Percentiles rank a stretch among this genome's conserved stretches.
phyloP scores from a whole-genome alignment of 495 filamentous ascomycete species.

The Talaromyces ruber region DNA sequence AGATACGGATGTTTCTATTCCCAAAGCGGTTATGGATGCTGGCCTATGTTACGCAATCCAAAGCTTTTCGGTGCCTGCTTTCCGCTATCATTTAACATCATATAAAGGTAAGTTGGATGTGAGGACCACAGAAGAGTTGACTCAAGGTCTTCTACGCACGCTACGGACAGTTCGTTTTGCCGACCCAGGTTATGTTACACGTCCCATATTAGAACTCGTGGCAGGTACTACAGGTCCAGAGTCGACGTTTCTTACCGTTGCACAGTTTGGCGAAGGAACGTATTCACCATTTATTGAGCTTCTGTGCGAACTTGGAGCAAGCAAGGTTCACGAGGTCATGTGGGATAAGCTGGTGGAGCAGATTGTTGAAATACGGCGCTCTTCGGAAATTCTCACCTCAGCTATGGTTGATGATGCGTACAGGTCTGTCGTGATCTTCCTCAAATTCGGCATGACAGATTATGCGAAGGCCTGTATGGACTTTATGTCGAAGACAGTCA shows the following conservation, averaged over 20 bases:
- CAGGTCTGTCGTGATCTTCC: not conserved
- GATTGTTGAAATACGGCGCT: not conserved
- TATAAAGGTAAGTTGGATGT: not conserved
- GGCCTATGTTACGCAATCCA: constrained; percentile 24
- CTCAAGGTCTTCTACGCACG: constrained; percentile 13
- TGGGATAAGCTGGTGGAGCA: not conserved
- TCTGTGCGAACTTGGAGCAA: not conserved
- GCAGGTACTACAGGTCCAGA: constrained; percentile 7
- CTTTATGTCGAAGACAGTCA: not conserved
- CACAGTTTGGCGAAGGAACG: not conserved
- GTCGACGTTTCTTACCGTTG: not conserved
- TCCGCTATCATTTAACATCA: constrained; percentile 12
- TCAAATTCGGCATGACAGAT: not conserved
- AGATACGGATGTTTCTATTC: constrained; percentile 7
- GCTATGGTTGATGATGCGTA: not conserved
- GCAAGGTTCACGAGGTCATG: not conserved
- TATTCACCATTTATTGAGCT: constrained; percentile 1
- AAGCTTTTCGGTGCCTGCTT: constrained; percentile 16
- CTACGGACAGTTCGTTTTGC: constrained; percentile 17
- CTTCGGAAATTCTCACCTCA: not conserved
- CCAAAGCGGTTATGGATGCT: constrained; percentile 7
- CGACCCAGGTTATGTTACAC: constrained; percentile 14
- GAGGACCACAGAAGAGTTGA: constrained; percentile 8
- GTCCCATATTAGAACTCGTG: constrained; percentile 16
- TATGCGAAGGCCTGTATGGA: not conserved